These are phyloP conservation scores for Coprinopsis strossmayeri DNA, from an alignment of 768 basidiomycete species.

Conservation along the genomic window DNA sequence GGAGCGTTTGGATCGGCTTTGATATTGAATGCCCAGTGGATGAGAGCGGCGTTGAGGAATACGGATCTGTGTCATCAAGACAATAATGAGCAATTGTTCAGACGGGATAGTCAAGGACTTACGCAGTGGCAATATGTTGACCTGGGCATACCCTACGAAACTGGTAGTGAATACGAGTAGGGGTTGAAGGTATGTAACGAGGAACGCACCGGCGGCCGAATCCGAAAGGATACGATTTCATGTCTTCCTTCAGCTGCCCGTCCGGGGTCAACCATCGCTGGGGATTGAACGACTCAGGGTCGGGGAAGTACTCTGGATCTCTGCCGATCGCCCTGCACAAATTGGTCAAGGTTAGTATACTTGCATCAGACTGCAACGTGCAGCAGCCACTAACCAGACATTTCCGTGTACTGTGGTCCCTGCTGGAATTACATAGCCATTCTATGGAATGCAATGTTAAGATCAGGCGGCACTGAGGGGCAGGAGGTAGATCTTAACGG, in stretches of 20 bases:
- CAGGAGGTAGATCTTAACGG: conserved; percentile 11
- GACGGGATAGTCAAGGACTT: conserved; percentile 9
- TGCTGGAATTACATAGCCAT: conserved; percentile 45
- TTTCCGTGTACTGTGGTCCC: conserved; percentile 57
- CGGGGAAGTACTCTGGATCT: conserved; percentile 50
- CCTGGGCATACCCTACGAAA: conserved; percentile 59
- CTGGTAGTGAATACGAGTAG: conserved; percentile 14
- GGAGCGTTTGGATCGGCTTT: conserved; percentile 42
- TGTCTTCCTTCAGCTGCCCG: conserved; percentile 42
- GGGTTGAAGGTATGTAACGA: neutral
- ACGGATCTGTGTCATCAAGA: too few species aligned
- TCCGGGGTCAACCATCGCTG: conserved; percentile 46
- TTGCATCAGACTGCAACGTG: too few species aligned
- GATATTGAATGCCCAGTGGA: conserved; percentile 62
- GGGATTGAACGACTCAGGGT: conserved; percentile 55
- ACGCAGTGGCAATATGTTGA: conserved; percentile 48
- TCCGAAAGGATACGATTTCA: conserved; percentile 49
- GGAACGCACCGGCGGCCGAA: conserved; percentile 41
- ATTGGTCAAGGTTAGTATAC: neutral
- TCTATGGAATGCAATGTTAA: conserved; percentile 18
- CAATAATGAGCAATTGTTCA: neutral
- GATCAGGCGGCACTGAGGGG: neutral
- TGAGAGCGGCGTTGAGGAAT: conserved; percentile 57
- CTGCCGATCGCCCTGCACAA: conserved; percentile 43
- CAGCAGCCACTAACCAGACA: conserved; percentile 42